phyloP scores from a whole-genome alignment of 2,329 filamentous ascomycete genomes.

The Aspergillus eucalypticola region DNA sequence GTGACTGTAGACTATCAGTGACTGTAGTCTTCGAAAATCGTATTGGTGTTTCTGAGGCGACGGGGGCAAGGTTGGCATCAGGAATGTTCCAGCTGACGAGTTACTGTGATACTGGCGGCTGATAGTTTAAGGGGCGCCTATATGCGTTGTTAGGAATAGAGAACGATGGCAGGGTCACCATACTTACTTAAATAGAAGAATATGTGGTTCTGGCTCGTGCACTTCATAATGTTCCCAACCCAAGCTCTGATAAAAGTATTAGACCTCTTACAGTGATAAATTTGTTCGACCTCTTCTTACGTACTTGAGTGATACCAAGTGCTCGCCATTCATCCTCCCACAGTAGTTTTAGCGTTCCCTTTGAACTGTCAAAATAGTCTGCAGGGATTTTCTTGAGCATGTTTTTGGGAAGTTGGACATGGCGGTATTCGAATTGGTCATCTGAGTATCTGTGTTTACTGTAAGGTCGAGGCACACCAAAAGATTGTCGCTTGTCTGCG shows the following conservation, averaged over 20 bases:
- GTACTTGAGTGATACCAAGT: constrained; percentile 92
- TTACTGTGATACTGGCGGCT: constrained; percentile 59
- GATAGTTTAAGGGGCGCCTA: constrained; percentile 82
- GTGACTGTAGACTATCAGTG: constrained; percentile 6
- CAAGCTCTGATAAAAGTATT: constrained; percentile 66
- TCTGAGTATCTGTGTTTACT: constrained; percentile 80
- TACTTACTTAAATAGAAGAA: constrained; percentile 94
- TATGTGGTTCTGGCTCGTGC: constrained; percentile 97
- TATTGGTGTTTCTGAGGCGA: background rate
- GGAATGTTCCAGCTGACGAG: background rate
- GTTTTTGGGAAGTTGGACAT: constrained; percentile 94
- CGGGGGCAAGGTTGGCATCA: constrained; percentile 3
- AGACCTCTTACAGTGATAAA: background rate
- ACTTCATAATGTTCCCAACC: constrained; percentile 99
- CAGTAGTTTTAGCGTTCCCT: constrained; percentile 90
- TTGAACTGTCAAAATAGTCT: constrained; percentile 84
- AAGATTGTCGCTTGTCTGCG: constrained; percentile 6
- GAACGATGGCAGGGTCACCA: constrained; percentile 22
- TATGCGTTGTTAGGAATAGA: constrained; percentile 22
- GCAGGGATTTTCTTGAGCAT: constrained; percentile 97
- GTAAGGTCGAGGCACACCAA: constrained; percentile 11
- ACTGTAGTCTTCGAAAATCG: constrained; percentile 2
- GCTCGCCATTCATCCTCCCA: constrained; percentile 99
- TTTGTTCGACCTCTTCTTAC: constrained; percentile 22
- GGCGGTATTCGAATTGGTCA: constrained; percentile 90